Percentiles rank a stretch among this genome's conserved stretches.
These are phyloP conservation scores for Gossypium turneri DNA, from an alignment of 345 rosid genomes.

Conservation along the genomic window DNA sequence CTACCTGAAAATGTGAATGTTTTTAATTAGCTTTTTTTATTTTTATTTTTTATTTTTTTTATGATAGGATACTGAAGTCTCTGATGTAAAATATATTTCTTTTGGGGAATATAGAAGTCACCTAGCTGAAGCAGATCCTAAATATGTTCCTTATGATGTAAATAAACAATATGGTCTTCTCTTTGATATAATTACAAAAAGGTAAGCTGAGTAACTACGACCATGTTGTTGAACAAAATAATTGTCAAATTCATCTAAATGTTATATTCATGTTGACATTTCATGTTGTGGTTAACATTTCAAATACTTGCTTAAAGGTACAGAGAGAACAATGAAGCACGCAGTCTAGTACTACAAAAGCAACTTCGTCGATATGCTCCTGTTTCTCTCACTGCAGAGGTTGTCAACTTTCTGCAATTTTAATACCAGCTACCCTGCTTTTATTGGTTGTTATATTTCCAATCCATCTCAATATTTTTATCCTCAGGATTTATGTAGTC, in stretches of 20 bases:
- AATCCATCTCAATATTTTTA: slow-evolving; percentile 1
- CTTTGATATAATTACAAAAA: slow-evolving; percentile 56
- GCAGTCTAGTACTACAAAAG: slow-evolving; percentile 62
- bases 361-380: slow-evolving; percentile 69
- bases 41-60: neutral
- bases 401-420: slow-evolving; percentile 25
- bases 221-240: neutral
- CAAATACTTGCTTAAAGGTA: slow-evolving; percentile 50
- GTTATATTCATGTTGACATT: neutral
- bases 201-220: slow-evolving; percentile 40
- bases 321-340: slow-evolving; percentile 43
- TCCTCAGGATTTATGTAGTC: neutral
- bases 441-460: neutral
- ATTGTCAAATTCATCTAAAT: slow-evolving; percentile 10
- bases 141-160: slow-evolving; percentile 70
- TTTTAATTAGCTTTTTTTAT: slow-evolving; percentile 14
- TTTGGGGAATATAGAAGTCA: slow-evolving; percentile 54
- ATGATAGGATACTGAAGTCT: slow-evolving; percentile 76
- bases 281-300: slow-evolving; percentile 4
- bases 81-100: slow-evolving; percentile 75
- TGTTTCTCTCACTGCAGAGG: slow-evolving; percentile 72
- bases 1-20: slow-evolving; percentile 17
- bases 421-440: neutral
- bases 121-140: slow-evolving; percentile 69
- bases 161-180: slow-evolving; percentile 67